These are phyloP conservation scores for Fusarium tanahbumbuense DNA, from an alignment of 2,329 filamentous ascomycete species.

Conservation along the genomic window DNA sequence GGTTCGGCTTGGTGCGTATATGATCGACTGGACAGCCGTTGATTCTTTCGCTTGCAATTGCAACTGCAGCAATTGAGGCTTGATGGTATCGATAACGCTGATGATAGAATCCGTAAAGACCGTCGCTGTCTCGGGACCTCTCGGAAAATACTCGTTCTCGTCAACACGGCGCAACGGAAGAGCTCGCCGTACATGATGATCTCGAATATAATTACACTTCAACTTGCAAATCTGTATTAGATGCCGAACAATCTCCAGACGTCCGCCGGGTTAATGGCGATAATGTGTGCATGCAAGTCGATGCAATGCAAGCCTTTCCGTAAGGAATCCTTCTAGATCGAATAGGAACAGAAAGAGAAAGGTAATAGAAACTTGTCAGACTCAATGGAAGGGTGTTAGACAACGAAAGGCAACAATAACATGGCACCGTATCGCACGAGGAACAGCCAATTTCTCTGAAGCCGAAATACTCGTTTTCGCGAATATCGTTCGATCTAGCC, in stretches of 20 bases:
- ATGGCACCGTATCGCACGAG: slow-evolving; percentile 25
- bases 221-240: slow-evolving; percentile 26
- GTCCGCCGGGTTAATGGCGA: slow-evolving; percentile 24
- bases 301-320: slow-evolving; percentile 12
- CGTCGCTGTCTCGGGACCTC: slow-evolving; percentile 30
- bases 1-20: slow-evolving; percentile 37
- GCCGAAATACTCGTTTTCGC: not conserved
- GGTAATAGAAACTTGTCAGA: not conserved
- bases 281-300: slow-evolving; percentile 7
- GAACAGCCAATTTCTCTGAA: not conserved
- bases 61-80: not conserved
- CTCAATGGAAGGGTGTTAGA: slow-evolving; percentile 5
- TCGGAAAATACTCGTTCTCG: slow-evolving; percentile 26
- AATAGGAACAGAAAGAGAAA: slow-evolving; percentile 6
- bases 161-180: slow-evolving; percentile 35
- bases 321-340: slow-evolving; percentile 12
- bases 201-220: slow-evolving; percentile 19
- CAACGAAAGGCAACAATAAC: not conserved
- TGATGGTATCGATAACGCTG: slow-evolving; percentile 29
- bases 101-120: slow-evolving; percentile 13
- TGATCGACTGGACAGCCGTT: slow-evolving; percentile 31
- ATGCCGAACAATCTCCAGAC: slow-evolving; percentile 41
- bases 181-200: slow-evolving; percentile 34
- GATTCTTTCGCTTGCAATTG: not conserved
- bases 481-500: slow-evolving; percentile 4